Base-by-base conservation (phyloP, 768 basidiomycete species). In the Symmetrospora coprosmae region DNA sequence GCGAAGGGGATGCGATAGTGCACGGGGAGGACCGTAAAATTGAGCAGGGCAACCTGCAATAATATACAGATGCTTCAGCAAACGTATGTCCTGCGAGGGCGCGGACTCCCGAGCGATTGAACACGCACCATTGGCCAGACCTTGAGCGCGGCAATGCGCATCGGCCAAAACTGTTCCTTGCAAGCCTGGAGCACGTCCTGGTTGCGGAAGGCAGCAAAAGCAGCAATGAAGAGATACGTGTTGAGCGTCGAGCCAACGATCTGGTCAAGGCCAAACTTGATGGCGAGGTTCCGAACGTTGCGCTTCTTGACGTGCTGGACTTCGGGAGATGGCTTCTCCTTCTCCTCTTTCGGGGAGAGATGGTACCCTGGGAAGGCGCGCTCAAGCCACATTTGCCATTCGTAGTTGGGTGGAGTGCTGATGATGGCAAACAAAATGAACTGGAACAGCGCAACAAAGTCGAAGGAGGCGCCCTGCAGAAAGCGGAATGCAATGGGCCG, bases 1-100 rank as follows among this genome's bases (percentile, higher is more conserved):
- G 55, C 55, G 31, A 58, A 58, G 28, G 41, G 43, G 41, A 58
- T 58, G 30, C 55, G 43, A 14, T 58, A 14, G 25, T 58, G 25
- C 5, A 35, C 55, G 25, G 55, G 55, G 14, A 58, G 43, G 55
- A 58, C 41, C 16, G 55, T 58, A 31, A 45, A 58, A 11, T 21
- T 34, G n/a, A 58, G 41, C 27, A 58, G 37, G 31, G 55, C 43
- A 16, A 58, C 55, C 55, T 58, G 25, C 16, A 4, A n/a, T 35
- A 17, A 37, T 37, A 52, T 34, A 28, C 33, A 13, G 49, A 19
- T 39, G 19, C 19, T 13, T 50, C 9, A 11, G 25, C n/a, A 13
- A 9, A 46, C 17, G 11, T 11, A 23, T 23, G 9, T 50, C 8
- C 13, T 11, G 16, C 11, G 49, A 7, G 8, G 8, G 35, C 33